Conservation (phyloP, 176 grass and related monocot species). For the Ensete ventricosum region DNA sequence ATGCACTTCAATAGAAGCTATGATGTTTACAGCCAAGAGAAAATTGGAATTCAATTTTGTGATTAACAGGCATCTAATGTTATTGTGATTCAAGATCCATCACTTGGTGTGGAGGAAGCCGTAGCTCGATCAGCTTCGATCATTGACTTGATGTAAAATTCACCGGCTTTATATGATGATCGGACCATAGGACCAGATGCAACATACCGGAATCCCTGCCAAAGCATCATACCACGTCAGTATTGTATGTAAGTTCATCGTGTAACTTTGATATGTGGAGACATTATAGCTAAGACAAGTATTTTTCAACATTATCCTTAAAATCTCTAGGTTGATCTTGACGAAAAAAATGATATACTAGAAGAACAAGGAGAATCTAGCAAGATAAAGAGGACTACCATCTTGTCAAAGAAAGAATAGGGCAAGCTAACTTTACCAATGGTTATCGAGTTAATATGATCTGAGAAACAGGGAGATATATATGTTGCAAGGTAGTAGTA, state of each 20-base stretch:
- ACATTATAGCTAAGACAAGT: not conserved
- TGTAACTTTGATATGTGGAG: too few relatives aligned
- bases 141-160: slow-evolving; percentile 96
- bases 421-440: not conserved
- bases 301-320: not conserved
- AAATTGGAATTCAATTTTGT: not conserved
- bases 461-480: not conserved
- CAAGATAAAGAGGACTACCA: too few relatives aligned
- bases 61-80: not conserved
- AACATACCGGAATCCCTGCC: slow-evolving; percentile 83
- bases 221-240: not conserved
- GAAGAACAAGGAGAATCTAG: too few relatives aligned
- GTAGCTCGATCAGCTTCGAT: slow-evolving; percentile 67
- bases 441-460: not conserved
- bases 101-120: slow-evolving; percentile 5
- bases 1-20: not conserved
- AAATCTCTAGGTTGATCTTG: not conserved
- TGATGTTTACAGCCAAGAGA: not conserved
- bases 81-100: too few relatives aligned
- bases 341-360: too few relatives aligned
- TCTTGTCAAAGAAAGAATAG: not conserved
- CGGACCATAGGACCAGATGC: slow-evolving; percentile 89
- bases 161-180: slow-evolving; percentile 87
- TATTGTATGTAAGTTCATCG: not conserved
- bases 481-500: slow-evolving; percentile 15